phyloP scores from a whole-genome alignment of 2,329 filamentous ascomycete genomes.

The Dactylonectria estremocensis region DNA sequence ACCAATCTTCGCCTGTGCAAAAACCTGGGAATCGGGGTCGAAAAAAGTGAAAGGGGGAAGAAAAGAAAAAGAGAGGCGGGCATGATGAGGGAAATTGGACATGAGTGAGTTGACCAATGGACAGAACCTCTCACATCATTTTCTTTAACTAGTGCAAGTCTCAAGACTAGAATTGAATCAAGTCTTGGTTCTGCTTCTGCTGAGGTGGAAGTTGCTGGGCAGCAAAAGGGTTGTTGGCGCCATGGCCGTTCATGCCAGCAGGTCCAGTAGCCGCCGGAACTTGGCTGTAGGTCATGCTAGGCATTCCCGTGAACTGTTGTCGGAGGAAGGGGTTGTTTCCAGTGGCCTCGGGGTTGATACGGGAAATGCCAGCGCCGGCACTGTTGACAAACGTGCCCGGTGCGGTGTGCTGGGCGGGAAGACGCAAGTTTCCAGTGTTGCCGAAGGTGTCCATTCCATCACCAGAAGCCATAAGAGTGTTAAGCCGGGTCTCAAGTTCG shows the following conservation, averaged over 20 bases:
- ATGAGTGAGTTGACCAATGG: background rate
- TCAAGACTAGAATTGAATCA: constrained; percentile 72
- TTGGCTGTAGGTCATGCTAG: constrained; percentile 69
- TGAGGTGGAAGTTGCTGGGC: constrained; percentile 61
- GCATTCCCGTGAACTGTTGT: constrained; percentile 86
- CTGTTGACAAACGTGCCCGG: constrained; percentile 98
- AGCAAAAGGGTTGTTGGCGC: constrained; percentile 73
- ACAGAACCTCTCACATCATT: background rate
- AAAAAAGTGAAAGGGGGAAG: constrained; percentile 38
- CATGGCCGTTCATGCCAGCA: constrained; percentile 68
- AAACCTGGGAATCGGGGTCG: constrained; percentile 44
- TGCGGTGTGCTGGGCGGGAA: constrained; percentile 95
- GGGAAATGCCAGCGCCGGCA: constrained; percentile 84
- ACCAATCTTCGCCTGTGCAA: constrained; percentile 51
- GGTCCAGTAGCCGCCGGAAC: constrained; percentile 71
- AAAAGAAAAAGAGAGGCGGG: constrained; percentile 34
- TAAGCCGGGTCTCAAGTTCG: constrained; percentile 82
- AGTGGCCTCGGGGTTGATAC: constrained; percentile 79
- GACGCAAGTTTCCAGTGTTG: constrained; percentile 95
- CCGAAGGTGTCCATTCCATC: constrained; percentile 98
- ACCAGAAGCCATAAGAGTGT: constrained; percentile 86
- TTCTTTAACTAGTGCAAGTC: constrained; percentile 17
- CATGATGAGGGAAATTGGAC: constrained; percentile 3
- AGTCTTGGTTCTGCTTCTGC: constrained; percentile 67
- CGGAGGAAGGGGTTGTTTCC: constrained; percentile 93